Base-by-base conservation (phyloP, 108 stramenopile genomes). In the Nitzschia putrida region DNA sequence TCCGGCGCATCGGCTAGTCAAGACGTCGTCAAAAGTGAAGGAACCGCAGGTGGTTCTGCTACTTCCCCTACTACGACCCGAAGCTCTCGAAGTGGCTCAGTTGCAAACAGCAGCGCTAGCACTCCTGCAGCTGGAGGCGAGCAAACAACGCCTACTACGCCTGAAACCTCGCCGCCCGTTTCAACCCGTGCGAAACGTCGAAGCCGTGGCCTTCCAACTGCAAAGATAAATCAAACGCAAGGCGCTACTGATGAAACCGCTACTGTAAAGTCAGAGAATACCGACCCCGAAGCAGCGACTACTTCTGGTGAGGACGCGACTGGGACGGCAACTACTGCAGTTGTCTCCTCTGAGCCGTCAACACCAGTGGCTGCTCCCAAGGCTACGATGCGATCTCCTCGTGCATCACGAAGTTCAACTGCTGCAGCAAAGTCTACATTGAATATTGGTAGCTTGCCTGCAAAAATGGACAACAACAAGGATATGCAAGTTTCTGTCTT, bases 171-270 rank as follows among this genome's bases (percentile, higher is more conserved):
- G 47, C 14, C 58, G 9, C 34, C 58, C 37, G 84, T 85, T 51
- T 75, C 90, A 45, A 80, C 79, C 16, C 68, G 79, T 57, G 68
- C 88, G 87, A 72, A 88, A 84, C 72, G 89, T 92, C 22, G 94
- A 93, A 57, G 92, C 87, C 43, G 94, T 34, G 67, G 67, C 23
- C 42, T 68, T 40, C 67, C 67, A 42, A 53, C 45, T 0, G 5
- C 51, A 7, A 64, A 60, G 58, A 7, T 3, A 10, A 14, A 38
- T 12, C 58, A 2, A 60, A 14, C 12, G 5, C 58, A 11, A 5
- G 39, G 16, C 3, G 1, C 38, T 22, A 60, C 34, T 20, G 38
- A 7, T 39, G 34, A n/a, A 34, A 34, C 58, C 26, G 38, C 20
- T n/a, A 39, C 38, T 9, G 38, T 34, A 2, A 49, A 49, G 47